phyloP scores from a whole-genome alignment of 2,329 filamentous ascomycete genomes.

The Ophioceras dolichostomum region DNA sequence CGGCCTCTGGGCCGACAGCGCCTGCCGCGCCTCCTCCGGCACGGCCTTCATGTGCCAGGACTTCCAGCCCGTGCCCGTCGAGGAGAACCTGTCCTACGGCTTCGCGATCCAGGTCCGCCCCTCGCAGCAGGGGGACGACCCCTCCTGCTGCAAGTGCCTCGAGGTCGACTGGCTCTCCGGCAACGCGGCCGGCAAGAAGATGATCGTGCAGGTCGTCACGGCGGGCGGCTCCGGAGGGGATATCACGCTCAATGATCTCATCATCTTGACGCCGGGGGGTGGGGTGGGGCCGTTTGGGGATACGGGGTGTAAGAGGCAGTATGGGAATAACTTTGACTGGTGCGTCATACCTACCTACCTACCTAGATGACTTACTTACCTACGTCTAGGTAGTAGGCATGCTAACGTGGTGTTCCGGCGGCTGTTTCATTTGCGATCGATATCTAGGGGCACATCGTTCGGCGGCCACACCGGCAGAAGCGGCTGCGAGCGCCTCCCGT shows the following conservation, averaged over 20 bases:
- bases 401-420: not conserved
- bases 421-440: not conserved
- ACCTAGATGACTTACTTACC: conserved; percentile 4
- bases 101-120: conserved; percentile 8
- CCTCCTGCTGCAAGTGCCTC: conserved; percentile 12
- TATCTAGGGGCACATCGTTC: conserved; percentile 4
- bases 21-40: conserved; percentile 1
- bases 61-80: conserved; percentile 10
- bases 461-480: conserved; percentile 8
- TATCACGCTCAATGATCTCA: conserved; percentile 8
- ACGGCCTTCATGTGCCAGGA: conserved; percentile 9
- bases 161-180: conserved; percentile 10
- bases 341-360: too few species aligned
- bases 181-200: conserved; percentile 10
- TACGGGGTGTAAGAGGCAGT: conserved; percentile 10
- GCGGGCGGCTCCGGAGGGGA: conserved; percentile 8
- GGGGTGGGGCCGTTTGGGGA: conserved; percentile 9
- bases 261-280: conserved; percentile 6
- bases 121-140: conserved; percentile 3
- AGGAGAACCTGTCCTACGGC: conserved; percentile 11
- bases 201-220: conserved; percentile 10
- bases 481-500: conserved; percentile 9
- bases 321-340: conserved; percentile 8
- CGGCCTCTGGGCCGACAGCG: not conserved
- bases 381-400: conserved; percentile 7